Percentiles rank a stretch among this genome's conserved stretches.
phyloP scores from a whole-genome alignment of 495 filamentous ascomycete species.

The Glarea lozoyensis region DNA sequence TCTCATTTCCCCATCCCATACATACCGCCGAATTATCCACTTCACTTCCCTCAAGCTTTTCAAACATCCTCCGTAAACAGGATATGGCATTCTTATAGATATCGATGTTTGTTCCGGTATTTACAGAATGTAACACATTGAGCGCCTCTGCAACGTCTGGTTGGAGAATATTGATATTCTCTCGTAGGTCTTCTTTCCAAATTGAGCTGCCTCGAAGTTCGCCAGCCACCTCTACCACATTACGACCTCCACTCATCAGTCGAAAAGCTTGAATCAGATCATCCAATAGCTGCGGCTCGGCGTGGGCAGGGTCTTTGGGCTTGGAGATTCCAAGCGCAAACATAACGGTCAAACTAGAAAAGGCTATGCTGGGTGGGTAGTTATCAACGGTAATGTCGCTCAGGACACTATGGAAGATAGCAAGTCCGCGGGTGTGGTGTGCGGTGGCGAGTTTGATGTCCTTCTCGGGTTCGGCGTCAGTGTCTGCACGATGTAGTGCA shows the following conservation, averaged over 20 bases:
- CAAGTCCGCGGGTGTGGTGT: conserved; percentile 5
- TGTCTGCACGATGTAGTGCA: conserved; percentile 3
- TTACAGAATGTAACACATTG: neutral
- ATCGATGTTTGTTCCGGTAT: neutral
- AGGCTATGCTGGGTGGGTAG: conserved; percentile 7
- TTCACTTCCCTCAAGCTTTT: neutral
- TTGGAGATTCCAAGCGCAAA: conserved; percentile 1
- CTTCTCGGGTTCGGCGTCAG: neutral
- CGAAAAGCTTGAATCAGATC: conserved; percentile 1
- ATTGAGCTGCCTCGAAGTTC: neutral
- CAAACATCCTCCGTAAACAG: conserved; percentile 3
- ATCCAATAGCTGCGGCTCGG: neutral
- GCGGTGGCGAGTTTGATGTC: conserved; percentile 2
- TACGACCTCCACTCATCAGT: conserved; percentile 3
- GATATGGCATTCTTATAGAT: conserved; percentile 1
- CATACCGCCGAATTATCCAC: conserved; percentile 16
- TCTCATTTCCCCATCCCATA: conserved; percentile 20
- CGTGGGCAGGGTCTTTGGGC: neutral
- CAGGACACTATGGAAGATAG: conserved; percentile 3
- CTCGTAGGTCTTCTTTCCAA: neutral
- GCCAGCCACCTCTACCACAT: conserved; percentile 1
- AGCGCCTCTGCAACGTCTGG: conserved; percentile 4
- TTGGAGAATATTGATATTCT: neutral
- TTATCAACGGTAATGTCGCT: conserved; percentile 2
- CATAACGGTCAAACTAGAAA: conserved; percentile 8